Conservation (phyloP, 1,139 yeast genomes). For the Geotrichum restrictum region DNA sequence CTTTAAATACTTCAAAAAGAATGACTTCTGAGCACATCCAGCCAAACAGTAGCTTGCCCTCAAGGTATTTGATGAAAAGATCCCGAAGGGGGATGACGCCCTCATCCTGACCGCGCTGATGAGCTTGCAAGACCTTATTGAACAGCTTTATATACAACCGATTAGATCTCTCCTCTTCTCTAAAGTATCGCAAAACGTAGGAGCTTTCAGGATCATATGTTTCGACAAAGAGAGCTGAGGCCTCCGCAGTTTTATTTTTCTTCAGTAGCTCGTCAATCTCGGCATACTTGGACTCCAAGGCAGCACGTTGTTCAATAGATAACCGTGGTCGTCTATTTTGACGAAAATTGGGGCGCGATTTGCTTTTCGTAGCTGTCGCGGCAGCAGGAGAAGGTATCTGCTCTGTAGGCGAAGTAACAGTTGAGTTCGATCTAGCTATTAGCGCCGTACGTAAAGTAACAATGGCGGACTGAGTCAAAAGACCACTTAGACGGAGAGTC, state of each 20-base stretch:
- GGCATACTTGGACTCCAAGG: slow-evolving; percentile 8
- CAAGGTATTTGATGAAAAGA: slow-evolving; percentile 25
- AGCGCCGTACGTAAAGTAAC: background rate
- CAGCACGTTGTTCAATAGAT: slow-evolving; percentile 3
- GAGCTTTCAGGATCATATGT: slow-evolving; percentile 14
- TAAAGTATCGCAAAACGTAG: slow-evolving; percentile 8
- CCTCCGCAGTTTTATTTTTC: slow-evolving; percentile 11
- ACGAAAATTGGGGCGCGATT: background rate
- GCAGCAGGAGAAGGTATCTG: background rate
- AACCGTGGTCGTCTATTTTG: slow-evolving; percentile 1
- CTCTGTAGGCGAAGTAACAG: background rate
- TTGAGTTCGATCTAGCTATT: slow-evolving; percentile 3
- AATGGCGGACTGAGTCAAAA: background rate
- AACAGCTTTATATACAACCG: slow-evolving; percentile 12
- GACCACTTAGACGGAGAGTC: slow-evolving; percentile 3
- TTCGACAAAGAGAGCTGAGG: slow-evolving; percentile 12
- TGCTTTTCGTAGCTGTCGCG: background rate
- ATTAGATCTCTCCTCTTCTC: background rate
- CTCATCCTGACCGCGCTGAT: slow-evolving; percentile 8
- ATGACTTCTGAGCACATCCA: slow-evolving; percentile 34
- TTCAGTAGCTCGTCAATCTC: slow-evolving; percentile 9
- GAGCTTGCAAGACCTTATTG: slow-evolving; percentile 13
- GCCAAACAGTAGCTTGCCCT: slow-evolving; percentile 27
- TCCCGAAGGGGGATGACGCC: slow-evolving; percentile 19
- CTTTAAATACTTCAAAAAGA: slow-evolving; percentile 28